Conservation (phyloP, 2,329 filamentous ascomycete species). For the Clonostachys sp. region DNA sequence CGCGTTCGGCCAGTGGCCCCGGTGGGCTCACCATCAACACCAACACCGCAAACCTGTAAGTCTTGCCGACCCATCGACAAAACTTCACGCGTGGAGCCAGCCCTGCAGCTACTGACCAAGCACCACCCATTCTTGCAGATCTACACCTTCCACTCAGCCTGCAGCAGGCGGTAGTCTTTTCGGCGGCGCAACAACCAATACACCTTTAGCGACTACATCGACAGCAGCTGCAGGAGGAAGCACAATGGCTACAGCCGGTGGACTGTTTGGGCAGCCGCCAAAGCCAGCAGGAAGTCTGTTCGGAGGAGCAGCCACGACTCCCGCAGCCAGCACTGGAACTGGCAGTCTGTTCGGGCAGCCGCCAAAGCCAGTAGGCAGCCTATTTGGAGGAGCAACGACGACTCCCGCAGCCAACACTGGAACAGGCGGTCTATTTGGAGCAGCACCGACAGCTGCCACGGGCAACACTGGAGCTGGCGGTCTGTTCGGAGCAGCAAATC, state of each 20-base stretch:
- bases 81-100: too few relatives aligned
- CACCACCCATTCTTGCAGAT: not conserved
- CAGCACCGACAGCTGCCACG: too few relatives aligned
- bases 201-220: conserved; percentile 5
- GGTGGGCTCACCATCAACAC: conserved; percentile 62
- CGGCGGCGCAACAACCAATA: conserved; percentile 16
- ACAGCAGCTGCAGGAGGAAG: conserved; percentile 1
- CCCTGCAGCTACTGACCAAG: not conserved
- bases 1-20: conserved; percentile 55
- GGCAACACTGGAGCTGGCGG: too few relatives aligned
- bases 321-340: conserved; percentile 10
- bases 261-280: conserved; percentile 22
- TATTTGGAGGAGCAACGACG: conserved; percentile 13
- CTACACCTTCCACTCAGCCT: conserved; percentile 16
- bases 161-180: conserved; percentile 29
- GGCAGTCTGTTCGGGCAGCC: conserved; percentile 21
- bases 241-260: conserved; percentile 27
- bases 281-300: conserved; percentile 15
- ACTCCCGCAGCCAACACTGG: conserved; percentile 8
- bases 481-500: too few relatives aligned
- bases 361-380: conserved; percentile 2
- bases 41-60: conserved; percentile 47
- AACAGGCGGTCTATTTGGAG: conserved; percentile 12
- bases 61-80: not conserved
- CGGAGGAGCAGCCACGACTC: conserved; percentile 16